phyloP scores from a whole-genome alignment of 1,139 yeast genomes.

The Komagataea norvegica region DNA sequence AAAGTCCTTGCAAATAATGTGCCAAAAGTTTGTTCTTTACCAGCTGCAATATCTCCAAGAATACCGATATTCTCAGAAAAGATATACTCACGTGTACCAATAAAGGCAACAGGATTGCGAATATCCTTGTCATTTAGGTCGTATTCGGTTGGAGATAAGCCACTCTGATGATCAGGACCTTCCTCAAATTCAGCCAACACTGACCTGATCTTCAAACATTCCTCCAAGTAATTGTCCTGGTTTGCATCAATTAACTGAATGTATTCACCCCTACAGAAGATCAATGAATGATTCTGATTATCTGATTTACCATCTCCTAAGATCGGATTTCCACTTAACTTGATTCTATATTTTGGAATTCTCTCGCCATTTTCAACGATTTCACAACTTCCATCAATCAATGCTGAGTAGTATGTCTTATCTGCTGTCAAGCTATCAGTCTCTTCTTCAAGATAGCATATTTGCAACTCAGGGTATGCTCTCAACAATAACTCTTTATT shows the following conservation, averaged over 20 bases:
- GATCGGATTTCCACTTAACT: slow-evolving; percentile 70
- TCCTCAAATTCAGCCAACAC: slow-evolving; percentile 73
- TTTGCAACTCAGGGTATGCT: slow-evolving; percentile 70
- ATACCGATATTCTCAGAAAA: slow-evolving; percentile 73
- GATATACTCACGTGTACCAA: slow-evolving; percentile 73
- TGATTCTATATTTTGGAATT: slow-evolving; percentile 67
- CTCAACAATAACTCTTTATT: slow-evolving; percentile 65
- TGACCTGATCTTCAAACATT: slow-evolving; percentile 69
- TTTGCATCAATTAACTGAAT: slow-evolving; percentile 72
- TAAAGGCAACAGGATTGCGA: slow-evolving; percentile 62
- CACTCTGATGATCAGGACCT: slow-evolving; percentile 28
- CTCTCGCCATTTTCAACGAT: slow-evolving; percentile 62
- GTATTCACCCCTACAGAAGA: slow-evolving; percentile 72
- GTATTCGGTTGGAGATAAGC: slow-evolving; percentile 49
- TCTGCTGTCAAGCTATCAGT: slow-evolving; percentile 54
- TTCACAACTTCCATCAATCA: slow-evolving; percentile 71
- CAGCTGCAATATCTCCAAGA: slow-evolving; percentile 74
- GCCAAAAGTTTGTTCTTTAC: slow-evolving; percentile 75
- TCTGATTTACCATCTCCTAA: slow-evolving; percentile 78
- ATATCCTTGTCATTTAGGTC: slow-evolving; percentile 44
- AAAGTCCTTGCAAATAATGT: slow-evolving; percentile 68
- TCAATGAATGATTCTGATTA: slow-evolving; percentile 66
- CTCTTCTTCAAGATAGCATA: slow-evolving; percentile 71
- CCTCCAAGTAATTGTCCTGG: slow-evolving; percentile 71
- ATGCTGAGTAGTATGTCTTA: slow-evolving; percentile 60